Conservation (phyloP, 2,329 filamentous ascomycete species). For the Acrocalymma vagum region DNA sequence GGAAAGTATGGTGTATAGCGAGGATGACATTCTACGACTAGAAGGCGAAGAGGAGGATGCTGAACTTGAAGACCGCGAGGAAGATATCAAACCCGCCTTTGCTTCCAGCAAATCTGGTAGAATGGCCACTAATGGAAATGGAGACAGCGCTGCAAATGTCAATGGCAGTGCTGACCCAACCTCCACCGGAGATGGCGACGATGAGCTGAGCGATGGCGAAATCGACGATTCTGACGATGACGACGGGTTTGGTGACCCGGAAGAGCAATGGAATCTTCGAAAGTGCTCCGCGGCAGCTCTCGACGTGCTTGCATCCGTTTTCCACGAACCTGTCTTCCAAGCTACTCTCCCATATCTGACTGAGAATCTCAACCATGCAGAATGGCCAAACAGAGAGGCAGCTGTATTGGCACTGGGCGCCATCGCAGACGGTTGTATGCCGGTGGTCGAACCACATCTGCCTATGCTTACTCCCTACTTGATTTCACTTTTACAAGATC, state of each 20-base stretch:
- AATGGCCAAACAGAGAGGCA: slow-evolving; percentile 93
- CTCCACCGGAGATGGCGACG: slow-evolving; percentile 58
- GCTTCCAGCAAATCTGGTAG: slow-evolving; percentile 74
- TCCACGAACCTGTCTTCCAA: slow-evolving; percentile 86
- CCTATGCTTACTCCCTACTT: slow-evolving; percentile 91
- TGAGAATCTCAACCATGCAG: slow-evolving; percentile 83
- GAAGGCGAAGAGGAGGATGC: slow-evolving; percentile 84
- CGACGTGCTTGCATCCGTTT: slow-evolving; percentile 92
- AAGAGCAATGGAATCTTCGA: slow-evolving; percentile 92
- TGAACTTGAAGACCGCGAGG: slow-evolving; percentile 84
- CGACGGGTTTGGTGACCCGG: slow-evolving; percentile 76
- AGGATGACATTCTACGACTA: slow-evolving; percentile 87
- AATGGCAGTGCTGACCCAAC: slow-evolving; percentile 56
- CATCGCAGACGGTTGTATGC: slow-evolving; percentile 93
- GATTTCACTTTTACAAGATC: slow-evolving; percentile 82
- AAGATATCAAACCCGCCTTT: slow-evolving; percentile 94
- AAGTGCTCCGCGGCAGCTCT: slow-evolving; percentile 97
- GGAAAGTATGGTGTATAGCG: slow-evolving; percentile 94
- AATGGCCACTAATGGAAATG: slow-evolving; percentile 61
- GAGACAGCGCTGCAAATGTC: slow-evolving; percentile 46
- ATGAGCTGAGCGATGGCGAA: slow-evolving; percentile 87
- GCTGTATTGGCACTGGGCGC: slow-evolving; percentile 94
- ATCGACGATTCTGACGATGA: slow-evolving; percentile 79
- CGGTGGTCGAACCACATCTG: slow-evolving; percentile 87
- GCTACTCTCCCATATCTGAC: slow-evolving; percentile 92